Evolutionary conservation across 1,284 basidiomycete species (phyloP).

Genomic region (Fomitopsis schrenkii): DNA sequence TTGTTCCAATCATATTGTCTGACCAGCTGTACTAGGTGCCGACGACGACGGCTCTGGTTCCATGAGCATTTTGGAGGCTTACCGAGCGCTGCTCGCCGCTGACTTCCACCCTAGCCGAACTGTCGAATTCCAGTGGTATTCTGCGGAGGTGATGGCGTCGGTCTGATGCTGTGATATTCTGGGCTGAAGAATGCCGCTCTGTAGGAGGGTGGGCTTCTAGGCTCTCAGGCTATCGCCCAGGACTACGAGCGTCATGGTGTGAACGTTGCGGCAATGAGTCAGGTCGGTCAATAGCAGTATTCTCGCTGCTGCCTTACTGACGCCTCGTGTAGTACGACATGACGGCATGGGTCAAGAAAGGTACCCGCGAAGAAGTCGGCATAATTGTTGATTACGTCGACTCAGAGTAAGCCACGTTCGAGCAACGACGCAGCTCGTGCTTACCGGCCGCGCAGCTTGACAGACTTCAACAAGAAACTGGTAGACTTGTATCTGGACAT

Average conservation of each 20-base stretch:
- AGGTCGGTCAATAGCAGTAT: slow-evolving; percentile 42
- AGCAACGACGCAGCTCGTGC: slow-evolving; percentile 5
- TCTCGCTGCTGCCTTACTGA: slow-evolving; percentile 14
- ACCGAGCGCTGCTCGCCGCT: slow-evolving; percentile 77
- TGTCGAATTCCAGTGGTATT: slow-evolving; percentile 96
- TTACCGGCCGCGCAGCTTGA: slow-evolving; percentile 48
- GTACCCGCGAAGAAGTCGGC: slow-evolving; percentile 84
- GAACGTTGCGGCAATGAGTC: slow-evolving; percentile 86
- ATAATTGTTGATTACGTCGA: slow-evolving; percentile 90
- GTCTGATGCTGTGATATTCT: not conserved
- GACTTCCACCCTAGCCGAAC: slow-evolving; percentile 75
- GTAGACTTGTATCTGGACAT: slow-evolving; percentile 79
- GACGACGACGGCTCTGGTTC: slow-evolving; percentile 93
- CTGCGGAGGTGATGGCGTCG: slow-evolving; percentile 58
- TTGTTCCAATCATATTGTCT: not conserved
- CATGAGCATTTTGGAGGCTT: slow-evolving; percentile 89
- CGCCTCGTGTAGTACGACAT: slow-evolving; percentile 71
- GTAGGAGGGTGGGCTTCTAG: slow-evolving; percentile 91
- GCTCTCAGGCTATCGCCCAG: slow-evolving; percentile 87
- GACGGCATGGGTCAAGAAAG: slow-evolving; percentile 95
- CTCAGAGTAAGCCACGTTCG: slow-evolving; percentile 36
- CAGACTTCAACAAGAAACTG: slow-evolving; percentile 74
- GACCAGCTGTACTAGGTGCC: slow-evolving; percentile 37
- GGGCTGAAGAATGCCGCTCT: slow-evolving; percentile 21
- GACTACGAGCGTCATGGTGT: slow-evolving; percentile 63